phyloP scores from a whole-genome alignment of 179 eudicot genomes.

The Silene vulgaris region DNA sequence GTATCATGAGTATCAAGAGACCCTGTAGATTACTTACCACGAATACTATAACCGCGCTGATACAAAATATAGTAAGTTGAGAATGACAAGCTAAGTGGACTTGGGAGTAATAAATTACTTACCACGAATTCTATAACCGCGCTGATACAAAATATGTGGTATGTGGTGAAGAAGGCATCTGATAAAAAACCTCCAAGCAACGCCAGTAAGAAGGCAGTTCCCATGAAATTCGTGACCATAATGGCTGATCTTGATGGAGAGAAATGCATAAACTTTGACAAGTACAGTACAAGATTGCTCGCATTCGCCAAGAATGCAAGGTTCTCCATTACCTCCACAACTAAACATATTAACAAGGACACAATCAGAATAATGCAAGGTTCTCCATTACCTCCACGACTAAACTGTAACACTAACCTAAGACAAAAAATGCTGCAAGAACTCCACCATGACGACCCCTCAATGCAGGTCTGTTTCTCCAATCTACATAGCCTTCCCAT shows the following conservation, averaged over 20 bases:
- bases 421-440: constrained; percentile 62
- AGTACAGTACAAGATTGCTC: constrained; percentile 75
- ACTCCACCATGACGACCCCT: constrained; percentile 64
- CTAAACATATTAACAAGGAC: constrained; percentile 24
- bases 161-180: constrained; percentile 70
- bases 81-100: too few relatives aligned
- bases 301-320: constrained; percentile 82
- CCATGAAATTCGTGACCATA: constrained; percentile 84
- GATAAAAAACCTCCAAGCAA: constrained; percentile 81
- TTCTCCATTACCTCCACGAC: constrained; percentile 90
- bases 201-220: constrained; percentile 84
- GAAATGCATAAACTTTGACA: constrained; percentile 59
- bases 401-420: constrained; percentile 38
- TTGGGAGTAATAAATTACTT: constrained; percentile 10
- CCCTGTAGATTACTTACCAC: constrained; percentile 60
- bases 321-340: constrained; percentile 85
- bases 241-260: constrained; percentile 62
- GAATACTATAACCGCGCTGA: too few relatives aligned
- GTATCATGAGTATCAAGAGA: constrained; percentile 38
- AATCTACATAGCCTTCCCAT: constrained; percentile 71
- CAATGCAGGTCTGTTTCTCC: constrained; percentile 50
- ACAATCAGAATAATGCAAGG: constrained; percentile 21
- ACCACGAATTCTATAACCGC: constrained; percentile 61
- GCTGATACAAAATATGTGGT: constrained; percentile 47
- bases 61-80: too few relatives aligned